Evolutionary conservation across 2,329 filamentous ascomycete genomes (phyloP).

Genomic region (Penicillium oxalicum): DNA sequence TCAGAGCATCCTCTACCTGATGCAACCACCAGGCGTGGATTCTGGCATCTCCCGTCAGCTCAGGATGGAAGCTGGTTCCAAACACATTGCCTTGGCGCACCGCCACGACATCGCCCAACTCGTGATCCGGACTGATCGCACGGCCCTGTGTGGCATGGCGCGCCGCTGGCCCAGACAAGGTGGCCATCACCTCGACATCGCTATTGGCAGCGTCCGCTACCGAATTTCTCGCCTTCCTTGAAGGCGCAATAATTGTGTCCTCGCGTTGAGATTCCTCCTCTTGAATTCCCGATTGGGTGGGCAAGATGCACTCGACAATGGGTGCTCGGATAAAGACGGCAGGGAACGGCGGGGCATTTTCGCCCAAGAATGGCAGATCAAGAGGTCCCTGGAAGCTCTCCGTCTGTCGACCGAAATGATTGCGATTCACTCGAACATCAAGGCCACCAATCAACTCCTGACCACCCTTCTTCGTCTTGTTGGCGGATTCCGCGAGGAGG

Average conservation of each 20-base stretch:
- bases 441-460: slow-evolving; percentile 91
- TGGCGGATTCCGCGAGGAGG: slow-evolving; percentile 79
- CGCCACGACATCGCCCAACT: slow-evolving; percentile 70
- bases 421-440: slow-evolving; percentile 82
- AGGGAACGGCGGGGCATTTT: slow-evolving; percentile 53
- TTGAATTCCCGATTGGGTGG: slow-evolving; percentile 47
- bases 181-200: slow-evolving; percentile 55
- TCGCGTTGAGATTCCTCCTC: slow-evolving; percentile 42
- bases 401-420: slow-evolving; percentile 89
- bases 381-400: slow-evolving; percentile 81
- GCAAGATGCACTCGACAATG: slow-evolving; percentile 77
- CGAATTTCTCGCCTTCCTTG: slow-evolving; percentile 43
- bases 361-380: slow-evolving; percentile 62
- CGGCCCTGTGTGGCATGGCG: slow-evolving; percentile 43
- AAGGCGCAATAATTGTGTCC: slow-evolving; percentile 54
- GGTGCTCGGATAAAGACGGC: slow-evolving; percentile 93
- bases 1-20: slow-evolving; percentile 53
- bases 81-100: slow-evolving; percentile 87
- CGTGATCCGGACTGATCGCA: slow-evolving; percentile 35
- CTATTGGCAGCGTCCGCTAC: slow-evolving; percentile 41
- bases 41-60: slow-evolving; percentile 77
- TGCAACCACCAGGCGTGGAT: slow-evolving; percentile 93
- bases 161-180: slow-evolving; percentile 48
- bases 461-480: slow-evolving; percentile 80
- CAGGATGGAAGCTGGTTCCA: slow-evolving; percentile 92